A percentile compares a stretch with the other conserved stretches of the same genome.
These are phyloP conservation scores for Strobilomyces echinocephalus DNA, from an alignment of 768 basidiomycete species.

Conservation along the genomic window DNA sequence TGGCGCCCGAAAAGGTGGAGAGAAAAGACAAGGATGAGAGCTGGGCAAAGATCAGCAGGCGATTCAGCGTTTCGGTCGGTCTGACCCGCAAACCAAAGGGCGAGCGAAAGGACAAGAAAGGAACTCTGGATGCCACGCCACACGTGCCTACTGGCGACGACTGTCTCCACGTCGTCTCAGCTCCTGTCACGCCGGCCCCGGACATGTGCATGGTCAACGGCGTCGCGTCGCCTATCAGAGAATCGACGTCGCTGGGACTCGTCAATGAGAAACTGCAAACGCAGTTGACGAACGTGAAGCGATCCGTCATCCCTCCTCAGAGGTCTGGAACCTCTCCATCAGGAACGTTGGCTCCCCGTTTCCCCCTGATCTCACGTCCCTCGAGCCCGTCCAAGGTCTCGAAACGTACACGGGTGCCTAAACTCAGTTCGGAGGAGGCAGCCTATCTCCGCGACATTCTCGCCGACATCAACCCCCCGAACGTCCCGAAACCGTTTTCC, in stretches of 20 bases:
- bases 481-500: conserved; percentile 42
- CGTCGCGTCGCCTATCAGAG: conserved; percentile 7
- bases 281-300: conserved; percentile 25
- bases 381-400: conserved; percentile 32
- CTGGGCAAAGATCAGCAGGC: conserved; percentile 63
- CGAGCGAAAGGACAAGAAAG: conserved; percentile 36
- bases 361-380: conserved; percentile 26
- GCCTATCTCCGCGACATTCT: conserved; percentile 67
- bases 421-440: conserved; percentile 51
- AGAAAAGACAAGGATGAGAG: conserved; percentile 38
- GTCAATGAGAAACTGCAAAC: conserved; percentile 24
- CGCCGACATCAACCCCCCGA: conserved; percentile 52
- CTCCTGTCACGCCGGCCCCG: conserved; percentile 4
- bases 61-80: conserved; percentile 58
- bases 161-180: conserved; percentile 6
- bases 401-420: conserved; percentile 47
- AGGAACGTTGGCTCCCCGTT: conserved; percentile 16
- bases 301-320: conserved; percentile 20
- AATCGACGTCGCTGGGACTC: conserved; percentile 19
- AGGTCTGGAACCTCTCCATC: conserved; percentile 18
- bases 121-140: conserved; percentile 11
- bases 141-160: conserved; percentile 28
- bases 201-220: conserved; percentile 7
- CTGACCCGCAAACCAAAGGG: conserved; percentile 33
- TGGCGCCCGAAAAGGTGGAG: conserved; percentile 32